Evolutionary conservation across 2,329 filamentous ascomycete genomes (phyloP).

Genomic region (Colletotrichum gigasporum): DNA sequence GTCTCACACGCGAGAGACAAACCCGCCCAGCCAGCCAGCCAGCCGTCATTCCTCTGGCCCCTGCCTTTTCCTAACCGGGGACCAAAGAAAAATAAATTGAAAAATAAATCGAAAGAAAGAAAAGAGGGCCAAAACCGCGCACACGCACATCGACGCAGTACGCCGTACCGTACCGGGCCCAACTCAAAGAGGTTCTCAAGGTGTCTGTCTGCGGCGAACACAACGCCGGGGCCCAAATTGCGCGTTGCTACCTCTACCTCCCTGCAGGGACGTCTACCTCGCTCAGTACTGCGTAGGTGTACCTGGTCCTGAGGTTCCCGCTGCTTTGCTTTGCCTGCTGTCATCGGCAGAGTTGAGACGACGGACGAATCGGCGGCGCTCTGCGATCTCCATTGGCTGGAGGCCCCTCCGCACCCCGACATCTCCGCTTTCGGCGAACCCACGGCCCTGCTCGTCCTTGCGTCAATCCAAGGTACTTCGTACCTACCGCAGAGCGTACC

Average conservation of each 20-base stretch:
- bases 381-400: conserved; percentile 9
- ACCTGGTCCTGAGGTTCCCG: neutral
- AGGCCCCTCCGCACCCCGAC: conserved; percentile 25
- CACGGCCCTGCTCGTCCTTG: conserved; percentile 27
- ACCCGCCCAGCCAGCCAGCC: neutral
- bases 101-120: neutral
- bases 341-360: conserved; percentile 30
- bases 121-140: neutral
- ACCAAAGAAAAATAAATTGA: neutral
- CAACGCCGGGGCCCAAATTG: neutral
- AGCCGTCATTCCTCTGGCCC: conserved; percentile 2
- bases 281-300: no score
- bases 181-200: neutral
- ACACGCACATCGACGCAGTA: no score
- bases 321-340: conserved; percentile 11
- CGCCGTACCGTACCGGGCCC: no score
- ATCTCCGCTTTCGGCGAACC: conserved; percentile 38
- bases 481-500: neutral
- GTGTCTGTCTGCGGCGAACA: neutral
- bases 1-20: conserved; percentile 15
- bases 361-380: conserved; percentile 28
- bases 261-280: neutral
- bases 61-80: neutral
- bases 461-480: conserved; percentile 24
- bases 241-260: neutral